Evolutionary conservation across 1,284 basidiomycete species (phyloP), one percentile per base, ranked within the genome.

Genomic region (Rugosomyces carneus): DNA sequence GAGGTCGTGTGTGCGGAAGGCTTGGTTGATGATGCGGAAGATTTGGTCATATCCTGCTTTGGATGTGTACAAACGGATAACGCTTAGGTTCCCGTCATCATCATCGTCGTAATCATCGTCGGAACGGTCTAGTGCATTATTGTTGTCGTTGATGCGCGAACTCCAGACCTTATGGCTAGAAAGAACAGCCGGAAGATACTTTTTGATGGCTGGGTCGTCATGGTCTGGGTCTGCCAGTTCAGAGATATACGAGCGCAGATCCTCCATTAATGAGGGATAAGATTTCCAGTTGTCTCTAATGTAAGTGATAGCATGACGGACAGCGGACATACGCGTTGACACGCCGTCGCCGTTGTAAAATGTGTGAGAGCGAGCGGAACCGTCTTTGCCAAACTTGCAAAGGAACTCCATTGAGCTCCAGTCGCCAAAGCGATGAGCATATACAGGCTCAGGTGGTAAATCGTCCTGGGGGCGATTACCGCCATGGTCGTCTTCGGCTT

Each of bases 31-130:
- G 21, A 57, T 52, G 3, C 52, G 51, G 29, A 57, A 57, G 23
- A 57, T 56, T 15, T 53, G 53, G 31, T 52, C 44, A 35, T 57
- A 57, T 19, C 56, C 56, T 2, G 31, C 46, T 37, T 54, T 44
- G 18, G 54, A 56, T 15, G 56, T 57, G 32, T 57, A 57, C 11
- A 57, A 42, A 37, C 52, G 51, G 19, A 57, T 48, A 41, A 56
- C 55, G 16, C 48, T 53, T 5, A 51, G 45, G 34, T 56, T 46
- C 6, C 51, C 51, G 20, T 47, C 45, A n/a, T 49, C 41, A 13
- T 39, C 32, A 18, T 42, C 10, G 11, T 36, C 26, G 20, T 42
- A 34, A 7, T 23, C 7, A n/a, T n/a, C n/a, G n/a, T n/a, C n/a
- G n/a, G n/a, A n/a, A n/a, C n/a, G n/a, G n/a, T n/a, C n/a, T n/a